phyloP scores from a whole-genome alignment of 345 rosid species.

The Clausena lansium region DNA sequence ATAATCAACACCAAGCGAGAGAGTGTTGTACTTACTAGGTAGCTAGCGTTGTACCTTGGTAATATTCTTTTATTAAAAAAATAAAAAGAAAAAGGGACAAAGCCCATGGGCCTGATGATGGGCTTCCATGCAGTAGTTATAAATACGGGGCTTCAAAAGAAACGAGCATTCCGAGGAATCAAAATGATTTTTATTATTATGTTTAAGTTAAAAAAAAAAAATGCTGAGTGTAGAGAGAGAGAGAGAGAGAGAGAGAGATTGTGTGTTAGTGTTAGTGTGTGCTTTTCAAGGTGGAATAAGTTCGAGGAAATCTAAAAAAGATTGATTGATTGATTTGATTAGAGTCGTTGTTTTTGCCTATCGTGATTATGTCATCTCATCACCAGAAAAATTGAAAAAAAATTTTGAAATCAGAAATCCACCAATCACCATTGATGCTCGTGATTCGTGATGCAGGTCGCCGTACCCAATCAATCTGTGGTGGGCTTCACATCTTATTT shows the following conservation, averaged over 20 bases:
- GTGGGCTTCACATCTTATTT: background rate
- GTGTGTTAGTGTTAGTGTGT: background rate
- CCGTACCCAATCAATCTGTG: constrained; percentile 14
- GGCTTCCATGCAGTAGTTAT: constrained; percentile 14
- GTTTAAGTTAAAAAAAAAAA: background rate
- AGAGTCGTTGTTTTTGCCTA: background rate
- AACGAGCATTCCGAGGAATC: constrained; percentile 7
- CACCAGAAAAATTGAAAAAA: background rate
- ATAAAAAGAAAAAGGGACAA: background rate
- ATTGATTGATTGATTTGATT: constrained; percentile 23
- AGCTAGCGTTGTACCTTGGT: no score
- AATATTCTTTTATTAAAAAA: background rate
- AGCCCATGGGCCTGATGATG: constrained; percentile 28
- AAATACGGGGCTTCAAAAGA: constrained; percentile 2
- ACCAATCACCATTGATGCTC: constrained; percentile 7
- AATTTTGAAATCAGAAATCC: background rate
- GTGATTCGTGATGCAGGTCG: constrained; percentile 24
- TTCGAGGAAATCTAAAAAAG: constrained; percentile 17
- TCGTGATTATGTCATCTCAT: constrained; percentile 19
- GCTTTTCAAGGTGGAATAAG: constrained; percentile 16
- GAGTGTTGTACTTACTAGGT: no score
- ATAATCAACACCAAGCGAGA: no score
- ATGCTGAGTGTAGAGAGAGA: background rate
- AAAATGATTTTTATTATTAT: background rate
- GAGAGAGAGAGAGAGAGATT: background rate